A percentile compares a stretch with the other conserved stretches of the same genome.
These are phyloP conservation scores for Ananas comosus DNA, from an alignment of 176 grass and related monocot genomes.

Conservation along the genomic window DNA sequence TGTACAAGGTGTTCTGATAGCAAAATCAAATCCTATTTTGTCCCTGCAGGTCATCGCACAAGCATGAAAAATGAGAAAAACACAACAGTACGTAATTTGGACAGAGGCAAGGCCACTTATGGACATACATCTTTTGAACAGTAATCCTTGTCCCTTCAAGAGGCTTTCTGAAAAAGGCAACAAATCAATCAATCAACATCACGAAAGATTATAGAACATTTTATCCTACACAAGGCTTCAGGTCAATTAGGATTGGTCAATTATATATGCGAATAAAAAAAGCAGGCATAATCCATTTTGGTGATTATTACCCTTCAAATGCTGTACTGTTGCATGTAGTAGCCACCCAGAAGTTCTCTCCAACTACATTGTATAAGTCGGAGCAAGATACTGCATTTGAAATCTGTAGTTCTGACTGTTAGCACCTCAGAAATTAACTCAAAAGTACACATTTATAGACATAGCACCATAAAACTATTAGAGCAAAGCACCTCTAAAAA, in stretches of 20 bases:
- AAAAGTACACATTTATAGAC: background rate
- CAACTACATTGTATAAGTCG: slow-evolving; percentile 75
- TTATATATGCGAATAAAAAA: slow-evolving; percentile 27
- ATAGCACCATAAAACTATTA: background rate
- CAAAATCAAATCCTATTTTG: slow-evolving; percentile 86
- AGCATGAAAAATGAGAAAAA: background rate
- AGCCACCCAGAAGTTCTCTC: slow-evolving; percentile 85
- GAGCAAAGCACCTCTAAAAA: background rate
- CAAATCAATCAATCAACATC: slow-evolving; percentile 1
- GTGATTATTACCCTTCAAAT: slow-evolving; percentile 59
- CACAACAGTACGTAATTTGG: background rate
- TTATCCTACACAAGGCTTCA: background rate
- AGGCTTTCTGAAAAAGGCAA: slow-evolving; percentile 66
- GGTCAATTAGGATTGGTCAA: no score
- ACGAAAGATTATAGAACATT: background rate
- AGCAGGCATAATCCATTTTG: slow-evolving; percentile 15
- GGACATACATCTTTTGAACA: slow-evolving; percentile 62
- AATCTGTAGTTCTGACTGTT: slow-evolving; percentile 51
- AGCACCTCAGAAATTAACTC: background rate
- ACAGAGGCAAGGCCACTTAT: background rate
- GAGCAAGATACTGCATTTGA: slow-evolving; percentile 71
- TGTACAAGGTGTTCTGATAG: slow-evolving; percentile 94
- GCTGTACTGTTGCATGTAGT: slow-evolving; percentile 75
- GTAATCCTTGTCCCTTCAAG: slow-evolving; percentile 99
- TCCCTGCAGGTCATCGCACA: slow-evolving; percentile 36